Conservation (phyloP, 2,329 filamentous ascomycete species). For the Aspergillus luchuensis region DNA sequence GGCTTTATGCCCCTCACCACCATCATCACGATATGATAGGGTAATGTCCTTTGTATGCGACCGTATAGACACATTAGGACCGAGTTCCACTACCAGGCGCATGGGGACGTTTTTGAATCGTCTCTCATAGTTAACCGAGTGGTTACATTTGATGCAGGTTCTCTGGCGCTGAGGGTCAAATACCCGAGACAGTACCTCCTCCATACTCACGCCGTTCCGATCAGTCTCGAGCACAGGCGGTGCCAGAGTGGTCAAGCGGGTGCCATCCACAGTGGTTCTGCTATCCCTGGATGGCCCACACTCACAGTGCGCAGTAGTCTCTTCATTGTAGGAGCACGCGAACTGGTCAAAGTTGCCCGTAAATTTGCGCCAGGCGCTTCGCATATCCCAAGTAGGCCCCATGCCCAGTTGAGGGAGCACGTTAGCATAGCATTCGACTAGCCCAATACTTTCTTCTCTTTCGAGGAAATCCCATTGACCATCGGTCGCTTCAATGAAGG, state of each 20-base stretch:
- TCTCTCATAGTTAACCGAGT: conserved; percentile 7
- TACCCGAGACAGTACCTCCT: conserved; percentile 23
- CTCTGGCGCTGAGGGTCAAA: conserved; percentile 12
- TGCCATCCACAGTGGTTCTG: no score
- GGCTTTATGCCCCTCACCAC: conserved; percentile 21
- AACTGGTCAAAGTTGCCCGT: conserved; percentile 35
- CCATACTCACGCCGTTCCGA: conserved; percentile 21
- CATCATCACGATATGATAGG: conserved; percentile 26
- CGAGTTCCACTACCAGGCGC: conserved; percentile 32
- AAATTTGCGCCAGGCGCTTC: conserved; percentile 27
- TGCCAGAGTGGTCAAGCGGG: neutral
- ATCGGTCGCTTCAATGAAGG: conserved; percentile 32
- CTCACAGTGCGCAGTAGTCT: conserved; percentile 8
- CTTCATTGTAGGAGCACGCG: conserved; percentile 22
- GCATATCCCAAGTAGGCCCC: conserved; percentile 2
- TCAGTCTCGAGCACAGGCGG: neutral
- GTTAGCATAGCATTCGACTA: no score
- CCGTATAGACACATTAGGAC: conserved; percentile 12
- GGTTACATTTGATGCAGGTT: conserved; percentile 15
- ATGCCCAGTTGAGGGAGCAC: no score
- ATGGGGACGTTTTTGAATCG: conserved; percentile 29
- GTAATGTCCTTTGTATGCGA: conserved; percentile 31
- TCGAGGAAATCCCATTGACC: conserved; percentile 32
- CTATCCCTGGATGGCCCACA: neutral
- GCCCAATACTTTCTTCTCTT: no score